A percentile compares a stretch with the other conserved stretches of the same genome.
These are phyloP conservation scores for Boletus semigastroideus DNA, from an alignment of 1,284 basidiomycete species.

Conservation along the genomic window DNA sequence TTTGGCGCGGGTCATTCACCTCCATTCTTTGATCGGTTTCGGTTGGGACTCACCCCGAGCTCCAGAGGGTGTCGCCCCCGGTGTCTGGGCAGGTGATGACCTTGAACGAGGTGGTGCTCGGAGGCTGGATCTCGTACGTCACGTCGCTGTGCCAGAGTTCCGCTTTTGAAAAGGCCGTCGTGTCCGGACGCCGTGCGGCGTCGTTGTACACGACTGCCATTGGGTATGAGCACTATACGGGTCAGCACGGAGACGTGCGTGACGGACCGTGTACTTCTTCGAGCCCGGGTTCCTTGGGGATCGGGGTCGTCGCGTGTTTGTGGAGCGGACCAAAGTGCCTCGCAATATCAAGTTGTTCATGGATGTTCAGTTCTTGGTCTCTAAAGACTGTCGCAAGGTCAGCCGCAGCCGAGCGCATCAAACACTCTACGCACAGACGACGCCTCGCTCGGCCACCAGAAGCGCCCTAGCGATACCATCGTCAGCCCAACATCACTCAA, in stretches of 20 bases:
- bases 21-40: neutral
- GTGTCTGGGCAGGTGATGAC: constrained; percentile 61
- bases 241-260: too few species aligned
- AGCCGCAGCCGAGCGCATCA: neutral
- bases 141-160: constrained; percentile 87
- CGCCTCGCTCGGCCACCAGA: constrained; percentile 67
- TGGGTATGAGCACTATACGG: constrained; percentile 5
- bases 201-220: constrained; percentile 67
- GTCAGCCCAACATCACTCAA: neutral
- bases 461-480: constrained; percentile 47
- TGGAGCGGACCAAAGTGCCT: constrained; percentile 78
- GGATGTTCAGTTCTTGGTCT: constrained; percentile 67
- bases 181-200: constrained; percentile 65
- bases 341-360: constrained; percentile 72
- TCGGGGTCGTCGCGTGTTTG: constrained; percentile 79
- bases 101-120: constrained; percentile 69
- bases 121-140: constrained; percentile 75
- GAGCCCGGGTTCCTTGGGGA: constrained; percentile 67
- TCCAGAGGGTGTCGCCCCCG: constrained; percentile 73
- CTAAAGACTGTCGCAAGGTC: constrained; percentile 56
- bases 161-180: constrained; percentile 66
- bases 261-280: constrained; percentile 77
- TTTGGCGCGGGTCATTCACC: too few species aligned
- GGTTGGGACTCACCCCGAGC: constrained; percentile 51
- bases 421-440: constrained; percentile 52